Conservation (phyloP, 2,329 filamentous ascomycete species). For the Aspergillus persii region DNA sequence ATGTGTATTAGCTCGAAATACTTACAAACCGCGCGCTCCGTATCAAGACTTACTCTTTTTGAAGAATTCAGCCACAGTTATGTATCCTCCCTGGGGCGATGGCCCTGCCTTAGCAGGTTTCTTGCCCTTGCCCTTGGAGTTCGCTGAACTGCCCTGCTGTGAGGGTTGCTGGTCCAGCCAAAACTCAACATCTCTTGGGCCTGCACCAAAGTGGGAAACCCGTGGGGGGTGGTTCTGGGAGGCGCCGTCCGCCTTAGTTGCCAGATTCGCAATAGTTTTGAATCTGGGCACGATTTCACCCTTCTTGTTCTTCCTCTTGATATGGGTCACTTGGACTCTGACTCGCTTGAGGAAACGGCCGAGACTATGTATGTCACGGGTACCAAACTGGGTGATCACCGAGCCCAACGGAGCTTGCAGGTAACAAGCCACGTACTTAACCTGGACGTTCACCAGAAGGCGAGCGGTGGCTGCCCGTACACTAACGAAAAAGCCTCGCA, state of each 20-base stretch:
- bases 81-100: conserved; percentile 40
- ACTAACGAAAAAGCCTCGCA: conserved; percentile 62
- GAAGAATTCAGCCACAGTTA: conserved; percentile 55
- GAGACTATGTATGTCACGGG: conserved; percentile 22
- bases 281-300: conserved; percentile 34
- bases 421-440: conserved; percentile 60
- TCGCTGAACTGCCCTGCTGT: conserved; percentile 2
- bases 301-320: conserved; percentile 35
- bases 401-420: conserved; percentile 42
- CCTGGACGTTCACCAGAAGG: conserved; percentile 62
- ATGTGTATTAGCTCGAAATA: not conserved
- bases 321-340: conserved; percentile 43
- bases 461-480: conserved; percentile 58
- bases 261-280: conserved; percentile 50
- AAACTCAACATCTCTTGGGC: conserved; percentile 56
- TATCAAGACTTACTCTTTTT: conserved; percentile 33
- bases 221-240: conserved; percentile 35
- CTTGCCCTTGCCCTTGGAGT: conserved; percentile 28
- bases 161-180: conserved; percentile 40
- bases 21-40: not conserved
- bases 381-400: conserved; percentile 32
- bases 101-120: conserved; percentile 31
- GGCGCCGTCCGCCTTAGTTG: conserved; percentile 39
- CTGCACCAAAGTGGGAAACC: conserved; percentile 41
- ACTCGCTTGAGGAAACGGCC: conserved; percentile 41